phyloP scores from a whole-genome alignment of 2,329 filamentous ascomycete species.

The Alternaria longipes region DNA sequence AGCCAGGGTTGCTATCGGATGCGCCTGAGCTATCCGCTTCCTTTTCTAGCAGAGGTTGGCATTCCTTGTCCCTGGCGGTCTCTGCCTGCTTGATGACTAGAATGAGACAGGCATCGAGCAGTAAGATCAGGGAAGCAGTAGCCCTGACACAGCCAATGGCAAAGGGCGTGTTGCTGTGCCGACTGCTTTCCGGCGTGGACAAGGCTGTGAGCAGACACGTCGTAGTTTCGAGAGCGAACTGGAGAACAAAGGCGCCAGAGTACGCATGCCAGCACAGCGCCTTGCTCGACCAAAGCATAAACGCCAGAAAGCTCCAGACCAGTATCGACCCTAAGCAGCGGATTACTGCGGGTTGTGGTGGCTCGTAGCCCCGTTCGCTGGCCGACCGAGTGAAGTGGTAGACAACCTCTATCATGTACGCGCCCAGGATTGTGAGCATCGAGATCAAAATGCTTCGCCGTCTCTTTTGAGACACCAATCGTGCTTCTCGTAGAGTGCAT shows the following conservation, averaged over 20 bases:
- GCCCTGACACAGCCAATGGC: conserved; percentile 34
- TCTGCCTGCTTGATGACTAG: conserved; percentile 40
- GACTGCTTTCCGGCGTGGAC: conserved; percentile 22
- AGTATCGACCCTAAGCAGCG: conserved; percentile 48
- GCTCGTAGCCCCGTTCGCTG: conserved; percentile 36
- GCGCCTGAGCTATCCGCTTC: conserved; percentile 43
- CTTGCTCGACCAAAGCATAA: conserved; percentile 34
- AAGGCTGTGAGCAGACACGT: conserved; percentile 37
- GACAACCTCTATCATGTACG: conserved; percentile 43
- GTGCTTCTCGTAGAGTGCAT: conserved; percentile 44
- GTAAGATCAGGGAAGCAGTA: conserved; percentile 33
- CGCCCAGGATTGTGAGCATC: conserved; percentile 25
- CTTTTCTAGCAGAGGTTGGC: conserved; percentile 65
- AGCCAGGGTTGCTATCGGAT: conserved; percentile 49
- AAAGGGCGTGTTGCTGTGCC: conserved; percentile 33
- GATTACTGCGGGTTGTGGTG: conserved; percentile 46
- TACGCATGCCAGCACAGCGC: conserved; percentile 46
- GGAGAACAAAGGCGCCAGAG: conserved; percentile 44
- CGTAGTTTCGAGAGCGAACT: conserved; percentile 46
- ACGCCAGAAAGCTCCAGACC: conserved; percentile 41
- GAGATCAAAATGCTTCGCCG: conserved; percentile 31
- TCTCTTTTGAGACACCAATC: conserved; percentile 31
- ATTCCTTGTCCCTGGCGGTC: conserved; percentile 63
- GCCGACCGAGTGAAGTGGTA: conserved; percentile 46
- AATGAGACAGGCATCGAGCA: conserved; percentile 43